Base-by-base conservation (phyloP, 1,139 yeast genomes). In the Kurtzmaniella quercitrusa region DNA sequence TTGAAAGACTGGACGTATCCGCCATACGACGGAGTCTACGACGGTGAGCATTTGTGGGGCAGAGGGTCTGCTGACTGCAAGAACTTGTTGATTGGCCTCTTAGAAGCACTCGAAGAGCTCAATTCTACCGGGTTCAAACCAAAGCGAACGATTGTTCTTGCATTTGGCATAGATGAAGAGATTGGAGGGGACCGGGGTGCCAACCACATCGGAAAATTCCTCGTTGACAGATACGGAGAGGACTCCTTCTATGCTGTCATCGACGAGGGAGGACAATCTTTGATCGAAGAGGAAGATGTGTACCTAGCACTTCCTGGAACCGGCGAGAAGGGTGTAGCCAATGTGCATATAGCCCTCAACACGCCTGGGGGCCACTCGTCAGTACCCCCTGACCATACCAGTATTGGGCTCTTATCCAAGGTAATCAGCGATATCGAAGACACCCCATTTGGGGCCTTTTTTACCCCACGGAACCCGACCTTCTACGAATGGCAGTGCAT, bases 281-380 rank as follows among this genome's bases (percentile, higher is more conserved):
- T 59, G 34, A 50, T 63, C 3, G 70, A 64, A 11, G 54, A 65
- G 15, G 66, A 68, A 42, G 77, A 75, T 9, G 56, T 66, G 40
- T 65, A 63, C 54, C 62, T 79, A 49, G 85, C 85, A 2, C 54
- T 76, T 34, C 82, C 86, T 1, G 71, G 70, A 7, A 67, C 74
- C 3, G 70, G 71, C 7, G 77, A 72, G 50, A 72, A 72, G 53
- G 77, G 77, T 0, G 57, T 59, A 39, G 44, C 66, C 17, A 65
- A 70, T 48, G 50, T 67, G 1, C 48, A 52, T 18, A 56, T 72
- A 23, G 65, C 60, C 3, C 52, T 72, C 38, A 59, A 54, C 39
- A 66, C 73, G n/a, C 68, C 68, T 9, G 77, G 77, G 16, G 77
- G 77, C 1, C 77, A 73, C 48, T 69, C 77, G 1, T 66, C 72